phyloP scores from a whole-genome alignment of 192 early-diverging fungal genomes.

The Podila clonocystis region DNA sequence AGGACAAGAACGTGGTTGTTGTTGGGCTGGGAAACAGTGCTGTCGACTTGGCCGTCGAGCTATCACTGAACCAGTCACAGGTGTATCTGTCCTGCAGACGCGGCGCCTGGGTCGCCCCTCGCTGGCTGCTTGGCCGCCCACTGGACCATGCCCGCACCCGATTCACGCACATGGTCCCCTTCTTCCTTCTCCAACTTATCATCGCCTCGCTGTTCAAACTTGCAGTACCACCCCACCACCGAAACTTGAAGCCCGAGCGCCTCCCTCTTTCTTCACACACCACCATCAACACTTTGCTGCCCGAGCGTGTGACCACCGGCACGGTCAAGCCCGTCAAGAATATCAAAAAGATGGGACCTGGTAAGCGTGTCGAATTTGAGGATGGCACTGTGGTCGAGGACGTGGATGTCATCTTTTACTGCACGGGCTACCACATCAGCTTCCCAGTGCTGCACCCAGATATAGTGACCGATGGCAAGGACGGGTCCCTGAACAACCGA shows the following conservation, averaged over 20 bases:
- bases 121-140: slow-evolving; percentile 61
- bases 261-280: slow-evolving; percentile 52
- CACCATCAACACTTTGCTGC: slow-evolving; percentile 59
- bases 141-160: slow-evolving; percentile 58
- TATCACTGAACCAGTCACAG: slow-evolving; percentile 61
- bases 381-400: slow-evolving; percentile 62
- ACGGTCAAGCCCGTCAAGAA: slow-evolving; percentile 60
- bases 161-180: slow-evolving; percentile 47
- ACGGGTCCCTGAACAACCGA: slow-evolving; percentile 54
- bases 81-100: slow-evolving; percentile 59
- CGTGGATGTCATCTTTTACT: slow-evolving; percentile 68
- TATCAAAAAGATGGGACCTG: slow-evolving; percentile 52
- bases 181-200: slow-evolving; percentile 43
- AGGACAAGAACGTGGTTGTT: slow-evolving; percentile 63
- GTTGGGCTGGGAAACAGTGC: slow-evolving; percentile 70
- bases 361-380: slow-evolving; percentile 59
- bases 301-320: slow-evolving; percentile 63
- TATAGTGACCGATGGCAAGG: slow-evolving; percentile 38
- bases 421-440: slow-evolving; percentile 70
- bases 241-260: slow-evolving; percentile 54
- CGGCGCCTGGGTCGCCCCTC: slow-evolving; percentile 33
- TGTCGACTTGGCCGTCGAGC: slow-evolving; percentile 65
- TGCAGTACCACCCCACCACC: slow-evolving; percentile 20
- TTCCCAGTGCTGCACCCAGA: slow-evolving; percentile 59
- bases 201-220: neutral